These are phyloP conservation scores for Simmondsia chinensis DNA, from an alignment of 148 eudicot genomes.

Conservation along the genomic window DNA sequence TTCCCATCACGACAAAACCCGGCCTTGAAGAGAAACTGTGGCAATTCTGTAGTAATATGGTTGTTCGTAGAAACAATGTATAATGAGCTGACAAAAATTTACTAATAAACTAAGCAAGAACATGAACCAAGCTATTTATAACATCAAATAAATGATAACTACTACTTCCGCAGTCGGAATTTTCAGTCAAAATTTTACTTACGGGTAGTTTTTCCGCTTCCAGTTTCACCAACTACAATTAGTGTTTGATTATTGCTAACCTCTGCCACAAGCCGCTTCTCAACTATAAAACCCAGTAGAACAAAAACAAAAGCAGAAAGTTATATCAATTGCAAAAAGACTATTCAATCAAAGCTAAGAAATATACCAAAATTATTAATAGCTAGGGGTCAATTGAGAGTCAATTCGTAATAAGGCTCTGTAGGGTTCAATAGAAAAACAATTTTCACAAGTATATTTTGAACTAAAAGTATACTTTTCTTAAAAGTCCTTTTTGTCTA, in stretches of 20 bases:
- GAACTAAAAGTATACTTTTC: too few relatives aligned
- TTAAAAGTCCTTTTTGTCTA: too few relatives aligned
- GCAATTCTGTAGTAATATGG: slow-evolving; percentile 41
- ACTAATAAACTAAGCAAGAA: background rate
- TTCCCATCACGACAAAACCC: slow-evolving; percentile 74
- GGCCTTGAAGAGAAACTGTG: slow-evolving; percentile 65
- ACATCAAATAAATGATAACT: background rate
- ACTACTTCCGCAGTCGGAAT: background rate
- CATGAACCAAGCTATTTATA: background rate
- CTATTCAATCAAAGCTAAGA: background rate
- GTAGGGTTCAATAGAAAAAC: background rate
- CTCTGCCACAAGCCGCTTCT: slow-evolving; percentile 64
- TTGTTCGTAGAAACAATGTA: background rate
- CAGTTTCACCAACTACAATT: slow-evolving; percentile 98
- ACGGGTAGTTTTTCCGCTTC: slow-evolving; percentile 99
- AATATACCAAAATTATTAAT: background rate
- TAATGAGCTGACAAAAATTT: background rate
- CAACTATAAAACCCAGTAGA: slow-evolving; percentile 32
- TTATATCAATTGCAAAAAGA: slow-evolving; percentile 1
- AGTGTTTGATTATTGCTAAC: slow-evolving; percentile 52
- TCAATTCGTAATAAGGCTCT: background rate
- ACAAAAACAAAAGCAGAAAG: background rate
- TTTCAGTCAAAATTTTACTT: slow-evolving; percentile 14
- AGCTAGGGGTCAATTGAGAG: too few relatives aligned
- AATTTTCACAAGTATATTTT: background rate